These are phyloP conservation scores for Dendrobium nobile DNA, from an alignment of 106 monocot genomes.

Conservation along the genomic window DNA sequence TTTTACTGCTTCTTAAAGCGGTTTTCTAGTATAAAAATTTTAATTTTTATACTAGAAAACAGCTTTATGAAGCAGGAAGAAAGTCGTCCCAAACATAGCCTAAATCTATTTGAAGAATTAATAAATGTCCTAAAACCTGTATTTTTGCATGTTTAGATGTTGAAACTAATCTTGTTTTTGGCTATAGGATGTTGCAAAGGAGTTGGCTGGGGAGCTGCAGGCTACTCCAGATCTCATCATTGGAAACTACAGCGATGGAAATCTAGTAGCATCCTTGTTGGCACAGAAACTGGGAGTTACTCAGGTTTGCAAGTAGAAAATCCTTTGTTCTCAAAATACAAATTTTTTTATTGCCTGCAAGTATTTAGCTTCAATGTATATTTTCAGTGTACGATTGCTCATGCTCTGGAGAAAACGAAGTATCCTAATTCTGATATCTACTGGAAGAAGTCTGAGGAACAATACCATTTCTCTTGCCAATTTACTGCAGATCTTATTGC, in stretches of 20 bases:
- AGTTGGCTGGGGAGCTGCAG: slow-evolving; percentile 67
- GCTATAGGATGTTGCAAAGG: slow-evolving; percentile 76
- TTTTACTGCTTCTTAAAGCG: too few species aligned
- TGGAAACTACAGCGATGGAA: slow-evolving; percentile 85
- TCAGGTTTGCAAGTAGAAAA: slow-evolving; percentile 32
- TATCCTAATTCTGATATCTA: slow-evolving; percentile 71
- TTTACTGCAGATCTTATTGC: slow-evolving; percentile 76
- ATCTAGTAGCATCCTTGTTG: slow-evolving; percentile 62
- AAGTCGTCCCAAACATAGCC: too few species aligned
- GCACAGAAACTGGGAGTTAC: slow-evolving; percentile 82
- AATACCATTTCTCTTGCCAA: slow-evolving; percentile 53
- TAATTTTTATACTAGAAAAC: too few species aligned
- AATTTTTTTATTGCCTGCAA: neutral
- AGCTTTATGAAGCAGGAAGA: too few species aligned
- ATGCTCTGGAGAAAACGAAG: slow-evolving; percentile 71
- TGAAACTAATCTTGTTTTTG: neutral
- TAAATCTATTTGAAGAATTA: too few species aligned
- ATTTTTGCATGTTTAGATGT: neutral
- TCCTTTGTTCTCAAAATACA: too few species aligned
- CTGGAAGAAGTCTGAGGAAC: slow-evolving; percentile 67
- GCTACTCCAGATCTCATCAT: slow-evolving; percentile 90
- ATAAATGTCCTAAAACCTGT: too few species aligned
- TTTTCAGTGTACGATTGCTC: slow-evolving; percentile 61
- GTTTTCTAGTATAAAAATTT: too few species aligned
- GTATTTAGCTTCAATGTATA: neutral